phyloP scores from a whole-genome alignment of 2,329 filamentous ascomycete species.

The Botrytis aclada region DNA sequence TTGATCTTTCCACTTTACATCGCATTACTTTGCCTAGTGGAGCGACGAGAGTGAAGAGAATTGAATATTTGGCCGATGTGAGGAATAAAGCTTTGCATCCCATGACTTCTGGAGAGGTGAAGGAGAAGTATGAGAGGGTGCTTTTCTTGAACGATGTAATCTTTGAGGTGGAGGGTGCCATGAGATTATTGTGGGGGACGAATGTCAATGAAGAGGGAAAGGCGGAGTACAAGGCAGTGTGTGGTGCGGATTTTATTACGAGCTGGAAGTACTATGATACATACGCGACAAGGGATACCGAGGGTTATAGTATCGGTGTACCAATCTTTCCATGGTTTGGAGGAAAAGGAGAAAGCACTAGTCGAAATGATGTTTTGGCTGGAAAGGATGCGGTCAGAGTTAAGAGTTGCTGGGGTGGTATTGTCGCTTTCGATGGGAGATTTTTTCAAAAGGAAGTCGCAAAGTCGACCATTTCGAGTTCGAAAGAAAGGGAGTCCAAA shows the following conservation, averaged over 20 bases:
- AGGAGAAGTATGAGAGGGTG: conserved; percentile 52
- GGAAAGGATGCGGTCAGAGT: conserved; percentile 65
- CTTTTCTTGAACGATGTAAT: conserved; percentile 67
- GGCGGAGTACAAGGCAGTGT: conserved; percentile 63
- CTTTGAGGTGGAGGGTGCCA: conserved; percentile 50
- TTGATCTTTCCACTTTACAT: conserved; percentile 55
- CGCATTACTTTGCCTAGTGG: conserved; percentile 62
- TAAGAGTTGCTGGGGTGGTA: conserved; percentile 74
- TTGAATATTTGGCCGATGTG: conserved; percentile 69
- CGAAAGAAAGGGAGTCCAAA: background rate
- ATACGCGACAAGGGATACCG: conserved; percentile 65
- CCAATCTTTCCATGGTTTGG: conserved; percentile 69
- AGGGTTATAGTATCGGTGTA: conserved; percentile 61
- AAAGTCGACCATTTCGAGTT: background rate
- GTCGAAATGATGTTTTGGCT: conserved; percentile 59
- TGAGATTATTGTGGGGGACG: conserved; percentile 60
- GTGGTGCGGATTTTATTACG: conserved; percentile 67
- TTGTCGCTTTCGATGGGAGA: conserved; percentile 63
- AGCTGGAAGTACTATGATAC: conserved; percentile 71
- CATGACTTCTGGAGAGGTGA: conserved; percentile 45
- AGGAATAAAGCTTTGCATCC: conserved; percentile 67
- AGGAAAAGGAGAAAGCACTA: conserved; percentile 49
- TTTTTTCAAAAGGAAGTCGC: conserved; percentile 49
- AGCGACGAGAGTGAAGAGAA: conserved; percentile 63
- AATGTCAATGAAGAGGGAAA: conserved; percentile 50